phyloP scores from a whole-genome alignment of 2,329 filamentous ascomycete genomes.

The Tolypocladium pustulatum region DNA sequence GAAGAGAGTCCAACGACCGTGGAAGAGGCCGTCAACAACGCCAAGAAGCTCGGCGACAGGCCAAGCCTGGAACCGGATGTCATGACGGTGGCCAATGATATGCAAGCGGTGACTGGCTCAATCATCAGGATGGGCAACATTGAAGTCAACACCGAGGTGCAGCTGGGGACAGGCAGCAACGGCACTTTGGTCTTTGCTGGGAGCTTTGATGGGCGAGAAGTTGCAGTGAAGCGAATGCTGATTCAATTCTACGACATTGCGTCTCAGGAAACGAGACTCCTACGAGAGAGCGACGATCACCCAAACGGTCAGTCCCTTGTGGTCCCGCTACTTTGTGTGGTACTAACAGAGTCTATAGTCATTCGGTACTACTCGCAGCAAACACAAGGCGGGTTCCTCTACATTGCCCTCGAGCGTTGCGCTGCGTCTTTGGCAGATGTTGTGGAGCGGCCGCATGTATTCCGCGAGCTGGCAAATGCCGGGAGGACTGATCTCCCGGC shows the following conservation, averaged over 20 bases:
- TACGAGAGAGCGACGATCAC: constrained; percentile 91
- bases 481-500: constrained; percentile 68
- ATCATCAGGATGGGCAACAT: constrained; percentile 53
- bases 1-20: constrained; percentile 34
- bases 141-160: constrained; percentile 51
- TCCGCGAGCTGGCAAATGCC: constrained; percentile 58
- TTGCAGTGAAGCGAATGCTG: constrained; percentile 94
- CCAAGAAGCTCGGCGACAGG: constrained; percentile 45
- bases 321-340: background rate
- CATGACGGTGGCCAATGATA: constrained; percentile 44
- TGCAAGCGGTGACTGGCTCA: constrained; percentile 48
- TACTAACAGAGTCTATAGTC: constrained; percentile 37
- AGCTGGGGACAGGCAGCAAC: constrained; percentile 75
- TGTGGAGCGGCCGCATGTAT: constrained; percentile 62
- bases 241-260: constrained; percentile 94
- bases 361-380: constrained; percentile 95
- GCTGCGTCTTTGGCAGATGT: constrained; percentile 90
- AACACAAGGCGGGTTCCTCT: constrained; percentile 79
- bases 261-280: constrained; percentile 79
- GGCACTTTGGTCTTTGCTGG: constrained; percentile 95
- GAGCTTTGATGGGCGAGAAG: constrained; percentile 84
- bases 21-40: constrained; percentile 51
- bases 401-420: constrained; percentile 91
- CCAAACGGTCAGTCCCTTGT: constrained; percentile 53
- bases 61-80: constrained; percentile 51